Evolutionary conservation across 306 rosid genomes (phyloP), one percentile per base, ranked within the genome.

Genomic region (Mucuna pruriens): DNA sequence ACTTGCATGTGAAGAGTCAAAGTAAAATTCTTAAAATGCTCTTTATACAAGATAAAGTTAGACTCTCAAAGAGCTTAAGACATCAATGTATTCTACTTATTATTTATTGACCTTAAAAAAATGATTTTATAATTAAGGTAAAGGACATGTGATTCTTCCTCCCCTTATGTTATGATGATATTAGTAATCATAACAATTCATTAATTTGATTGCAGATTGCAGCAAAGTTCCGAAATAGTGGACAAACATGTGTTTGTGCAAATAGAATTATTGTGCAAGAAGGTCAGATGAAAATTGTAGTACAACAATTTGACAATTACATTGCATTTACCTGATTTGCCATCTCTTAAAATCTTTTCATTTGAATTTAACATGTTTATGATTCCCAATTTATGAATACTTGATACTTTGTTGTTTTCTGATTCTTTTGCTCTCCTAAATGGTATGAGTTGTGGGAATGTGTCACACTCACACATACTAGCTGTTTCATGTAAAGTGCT

Each of bases 231-330:
- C 99, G 97, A 33, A 93, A 93, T 78, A 89, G 90, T 84, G 99
- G 99, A 84, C 99, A 95, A 82, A 95, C 99, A 79, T 95, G 99
- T 73, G 96, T 95, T 34, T 91, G 97, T 89, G 98, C 99, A 52
- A 95, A 95, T 84, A 90, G 99, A 87, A 88, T 95, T 85, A 78
- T 95, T 42, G 99, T 93, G 67, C 99, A 95, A 88, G 98, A 93
- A 90, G 98, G 99, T 95, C 62, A 60, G 88, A 64, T 86, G 22
- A 54, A 65, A 77, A 48, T 0, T 17, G 70, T 46, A 49, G 38
- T 40, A 29, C 42, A 62, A 74, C 79, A 4, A 38, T 23, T 54
- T 76, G 44, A 78, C 61, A 67, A 38, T 34, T 70, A 39, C 68
- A 82, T 39, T 76, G 51, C 72, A 12, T 80, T 26, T 76, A n/a